Conservation (phyloP, 2,329 filamentous ascomycete genomes). For the Apiospora phragmitis region DNA sequence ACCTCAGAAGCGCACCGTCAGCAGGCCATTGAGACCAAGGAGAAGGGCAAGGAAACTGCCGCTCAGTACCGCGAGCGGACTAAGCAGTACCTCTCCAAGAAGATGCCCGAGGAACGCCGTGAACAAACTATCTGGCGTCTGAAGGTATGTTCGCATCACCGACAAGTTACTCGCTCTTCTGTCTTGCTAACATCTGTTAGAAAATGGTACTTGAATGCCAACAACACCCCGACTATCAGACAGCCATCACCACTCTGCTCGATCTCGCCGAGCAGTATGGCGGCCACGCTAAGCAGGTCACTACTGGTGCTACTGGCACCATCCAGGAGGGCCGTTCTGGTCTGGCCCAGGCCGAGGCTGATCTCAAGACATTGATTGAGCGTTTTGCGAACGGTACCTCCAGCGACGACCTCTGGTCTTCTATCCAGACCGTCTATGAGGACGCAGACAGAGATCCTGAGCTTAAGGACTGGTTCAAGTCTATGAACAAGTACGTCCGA, state of each 20-base stretch:
- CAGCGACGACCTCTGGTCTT: constrained; percentile 79
- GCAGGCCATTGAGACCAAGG: constrained; percentile 51
- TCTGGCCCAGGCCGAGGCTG: constrained; percentile 71
- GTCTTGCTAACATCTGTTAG: constrained; percentile 41
- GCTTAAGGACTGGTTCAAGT: constrained; percentile 85
- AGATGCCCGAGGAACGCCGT: constrained; percentile 89
- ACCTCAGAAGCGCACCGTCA: constrained; percentile 62
- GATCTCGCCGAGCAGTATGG: constrained; percentile 83
- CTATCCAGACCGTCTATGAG: constrained; percentile 81
- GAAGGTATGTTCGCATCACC: constrained; percentile 45
- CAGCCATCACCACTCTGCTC: constrained; percentile 87
- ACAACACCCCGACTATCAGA: constrained; percentile 88
- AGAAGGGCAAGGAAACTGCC: constrained; percentile 42
- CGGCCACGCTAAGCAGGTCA: constrained; percentile 67
- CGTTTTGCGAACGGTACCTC: constrained; percentile 96
- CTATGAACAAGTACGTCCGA: constrained; percentile 75
- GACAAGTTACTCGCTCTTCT: not conserved
- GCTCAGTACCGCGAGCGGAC: constrained; percentile 43
- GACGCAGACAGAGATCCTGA: constrained; percentile 87
- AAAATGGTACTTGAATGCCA: constrained; percentile 98
- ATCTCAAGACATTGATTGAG: constrained; percentile 86
- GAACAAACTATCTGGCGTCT: constrained; percentile 90
- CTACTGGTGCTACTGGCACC: constrained; percentile 64
- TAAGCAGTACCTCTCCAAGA: constrained; percentile 77
- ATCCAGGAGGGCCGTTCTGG: constrained; percentile 72